A percentile compares a stretch with the other conserved stretches of the same genome.
phyloP scores from a whole-genome alignment of 2,329 filamentous ascomycete species.

The Chaetomium strumarium region DNA sequence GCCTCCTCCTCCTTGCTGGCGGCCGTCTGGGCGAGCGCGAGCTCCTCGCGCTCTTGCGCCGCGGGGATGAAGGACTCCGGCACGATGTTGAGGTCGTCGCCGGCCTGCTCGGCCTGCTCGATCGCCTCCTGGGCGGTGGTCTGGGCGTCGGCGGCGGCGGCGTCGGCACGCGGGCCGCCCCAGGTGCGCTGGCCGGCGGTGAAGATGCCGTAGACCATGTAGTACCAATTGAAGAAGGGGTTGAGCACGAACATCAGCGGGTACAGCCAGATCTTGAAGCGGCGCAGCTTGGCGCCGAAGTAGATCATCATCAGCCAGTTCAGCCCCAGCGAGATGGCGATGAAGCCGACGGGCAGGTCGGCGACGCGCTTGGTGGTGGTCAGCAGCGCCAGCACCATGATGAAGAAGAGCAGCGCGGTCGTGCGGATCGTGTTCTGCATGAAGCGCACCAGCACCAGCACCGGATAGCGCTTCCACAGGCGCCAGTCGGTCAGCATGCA shows the following conservation, averaged over 20 bases:
- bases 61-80: constrained; percentile 74
- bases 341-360: constrained; percentile 86
- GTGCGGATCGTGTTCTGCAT: constrained; percentile 96
- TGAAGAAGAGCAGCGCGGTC: constrained; percentile 88
- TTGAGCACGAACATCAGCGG: constrained; percentile 93
- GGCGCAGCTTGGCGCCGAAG: constrained; percentile 78
- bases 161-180: constrained; percentile 89
- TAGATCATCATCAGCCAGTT: constrained; percentile 97
- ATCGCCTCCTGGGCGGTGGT: constrained; percentile 80
- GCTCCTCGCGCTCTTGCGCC: constrained; percentile 37
- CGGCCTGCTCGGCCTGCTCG: constrained; percentile 68
- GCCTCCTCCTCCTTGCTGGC: constrained; percentile 22
- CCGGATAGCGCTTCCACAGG: constrained; percentile 84
- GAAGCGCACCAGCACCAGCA: constrained; percentile 80
- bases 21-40: constrained; percentile 14
- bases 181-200: constrained; percentile 91
- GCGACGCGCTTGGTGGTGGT: constrained; percentile 74
- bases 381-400: constrained; percentile 80
- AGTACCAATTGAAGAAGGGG: constrained; percentile 96
- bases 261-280: constrained; percentile 93
- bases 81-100: constrained; percentile 85
- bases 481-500: constrained; percentile 96
- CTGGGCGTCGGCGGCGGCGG: constrained; percentile 67
- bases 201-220: constrained; percentile 96
- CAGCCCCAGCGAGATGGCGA: constrained; percentile 82